Conservation (phyloP, 352 stramenopile species). For the Pythium myriotylum region DNA sequence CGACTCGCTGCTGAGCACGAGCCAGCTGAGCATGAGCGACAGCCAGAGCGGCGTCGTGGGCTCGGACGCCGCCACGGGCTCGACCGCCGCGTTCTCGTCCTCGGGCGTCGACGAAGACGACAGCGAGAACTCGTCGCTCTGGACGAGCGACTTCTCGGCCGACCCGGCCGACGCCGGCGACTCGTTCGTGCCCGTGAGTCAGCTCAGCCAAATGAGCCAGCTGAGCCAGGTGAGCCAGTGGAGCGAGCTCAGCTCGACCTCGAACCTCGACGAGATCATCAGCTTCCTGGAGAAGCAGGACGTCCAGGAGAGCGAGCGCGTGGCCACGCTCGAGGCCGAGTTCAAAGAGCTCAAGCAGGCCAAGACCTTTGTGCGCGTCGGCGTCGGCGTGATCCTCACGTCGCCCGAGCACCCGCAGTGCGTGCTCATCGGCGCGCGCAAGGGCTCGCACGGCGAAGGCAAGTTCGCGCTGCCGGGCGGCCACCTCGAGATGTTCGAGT, state of each 20-base stretch:
- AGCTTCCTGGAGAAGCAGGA: constrained; percentile 84
- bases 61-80: constrained; percentile 5
- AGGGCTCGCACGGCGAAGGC: constrained; percentile 74
- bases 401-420: constrained; percentile 63
- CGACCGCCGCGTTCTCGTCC: constrained; percentile 39
- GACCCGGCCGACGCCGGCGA: constrained; percentile 22
- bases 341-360: constrained; percentile 60
- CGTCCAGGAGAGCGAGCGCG: constrained; percentile 57
- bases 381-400: constrained; percentile 75
- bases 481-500: constrained; percentile 86
- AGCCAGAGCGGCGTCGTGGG: constrained; percentile 8
- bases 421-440: constrained; percentile 73
- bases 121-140: constrained; percentile 56
- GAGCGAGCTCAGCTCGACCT: constrained; percentile 83
- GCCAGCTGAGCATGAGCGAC: constrained; percentile 62
- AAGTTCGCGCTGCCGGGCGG: constrained; percentile 74
- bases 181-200: constrained; percentile 36
- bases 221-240: constrained; percentile 77
- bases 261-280: constrained; percentile 86
- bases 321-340: constrained; percentile 56
- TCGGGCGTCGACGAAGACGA: constrained; percentile 8
- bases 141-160: constrained; percentile 55
- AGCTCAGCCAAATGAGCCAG: constrained; percentile 69
- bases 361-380: constrained; percentile 69
- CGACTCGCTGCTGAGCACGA: constrained; percentile 75